These are phyloP conservation scores for Plenodomus tracheiphilus DNA, from an alignment of 2,329 filamentous ascomycete species.

Conservation along the genomic window DNA sequence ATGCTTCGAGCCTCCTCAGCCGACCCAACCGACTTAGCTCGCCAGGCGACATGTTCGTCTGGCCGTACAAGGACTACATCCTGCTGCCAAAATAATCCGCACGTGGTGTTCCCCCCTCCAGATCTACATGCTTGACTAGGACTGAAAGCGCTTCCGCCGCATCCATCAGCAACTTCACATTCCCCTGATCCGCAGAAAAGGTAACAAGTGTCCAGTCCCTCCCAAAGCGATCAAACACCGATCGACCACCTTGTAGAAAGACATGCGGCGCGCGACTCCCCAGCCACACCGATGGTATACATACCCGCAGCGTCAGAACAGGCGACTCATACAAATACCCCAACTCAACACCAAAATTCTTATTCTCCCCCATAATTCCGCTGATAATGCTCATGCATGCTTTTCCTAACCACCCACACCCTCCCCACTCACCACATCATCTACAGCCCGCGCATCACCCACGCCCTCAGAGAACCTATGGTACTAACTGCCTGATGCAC, in stretches of 20 bases:
- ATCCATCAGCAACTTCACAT: neutral
- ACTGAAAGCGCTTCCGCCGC: neutral
- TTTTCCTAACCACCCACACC: neutral
- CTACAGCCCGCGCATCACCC: neutral
- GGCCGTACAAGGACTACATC: neutral
- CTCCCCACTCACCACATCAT: neutral
- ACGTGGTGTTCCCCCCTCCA: neutral
- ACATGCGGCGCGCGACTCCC: slow-evolving; percentile 37
- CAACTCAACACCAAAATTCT: slow-evolving; percentile 31
- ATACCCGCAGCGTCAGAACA: slow-evolving; percentile 12
- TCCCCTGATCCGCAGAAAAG: neutral
- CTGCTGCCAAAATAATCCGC: neutral
- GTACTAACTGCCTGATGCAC: neutral
- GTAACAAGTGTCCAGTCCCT: neutral
- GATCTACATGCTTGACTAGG: neutral
- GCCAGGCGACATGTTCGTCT: neutral
- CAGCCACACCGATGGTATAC: slow-evolving; percentile 30
- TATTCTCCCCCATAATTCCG: slow-evolving; percentile 27
- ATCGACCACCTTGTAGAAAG: slow-evolving; percentile 29
- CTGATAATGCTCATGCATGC: slow-evolving; percentile 11
- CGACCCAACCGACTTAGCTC: no score
- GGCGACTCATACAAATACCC: slow-evolving; percentile 10
- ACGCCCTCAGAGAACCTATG: no score
- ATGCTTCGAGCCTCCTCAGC: no score
- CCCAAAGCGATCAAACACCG: slow-evolving; percentile 13